Evolutionary conservation across 192 early-diverging fungal genomes (phyloP), one percentile per base, ranked within the genome.

Genomic region (Linnemannia schmuckeri): DNA sequence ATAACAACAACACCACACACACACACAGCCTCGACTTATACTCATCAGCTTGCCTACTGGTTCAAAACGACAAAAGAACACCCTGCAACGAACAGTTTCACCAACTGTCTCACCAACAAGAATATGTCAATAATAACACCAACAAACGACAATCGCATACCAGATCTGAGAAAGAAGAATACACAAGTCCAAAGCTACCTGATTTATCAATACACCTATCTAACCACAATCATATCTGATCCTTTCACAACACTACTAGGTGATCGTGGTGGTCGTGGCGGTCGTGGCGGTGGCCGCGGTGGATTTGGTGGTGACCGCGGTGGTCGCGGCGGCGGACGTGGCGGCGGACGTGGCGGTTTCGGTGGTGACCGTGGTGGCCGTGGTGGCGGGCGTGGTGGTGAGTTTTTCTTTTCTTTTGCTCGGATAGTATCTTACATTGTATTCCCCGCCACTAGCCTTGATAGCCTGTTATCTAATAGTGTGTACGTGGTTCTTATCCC

Each of bases 351-450:
- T 75, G 92, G 92, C 13, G 89, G 77, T 33, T 70, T 74, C 76
- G 86, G 90, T 47, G 88, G 75, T 71, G 46, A 74, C 66, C 75
- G 82, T 61, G 88, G 88, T 54, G 84, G 81, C 18, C 71, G 90
- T 46, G 88, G 89, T 72, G 74, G 74, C 40, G 74, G 80, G 55
- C 74, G 80, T 72, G 80, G 80, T 52, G 80, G 68, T 61, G 94
- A 88, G 93, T 95, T 79, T 95, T 95, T 89, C 93, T 95, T 89
- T 93, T 97, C 80, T 94, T 81, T 44, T 57, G 73, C 42, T 75
- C 75, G 72, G 72, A 75, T 33, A 91, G 70, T 93, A 92, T 54
- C 91, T 79, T 40, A 79, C 91, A 61, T 94, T 96, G n/a, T n/a
- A n/a, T n/a, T n/a, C n/a, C n/a, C n/a, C n/a, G n/a, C n/a, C n/a